A percentile compares a stretch with the other conserved stretches of the same genome.
These are phyloP conservation scores for Venturiaceae sp. DNA, from an alignment of 2,329 filamentous ascomycete genomes.

Conservation along the genomic window DNA sequence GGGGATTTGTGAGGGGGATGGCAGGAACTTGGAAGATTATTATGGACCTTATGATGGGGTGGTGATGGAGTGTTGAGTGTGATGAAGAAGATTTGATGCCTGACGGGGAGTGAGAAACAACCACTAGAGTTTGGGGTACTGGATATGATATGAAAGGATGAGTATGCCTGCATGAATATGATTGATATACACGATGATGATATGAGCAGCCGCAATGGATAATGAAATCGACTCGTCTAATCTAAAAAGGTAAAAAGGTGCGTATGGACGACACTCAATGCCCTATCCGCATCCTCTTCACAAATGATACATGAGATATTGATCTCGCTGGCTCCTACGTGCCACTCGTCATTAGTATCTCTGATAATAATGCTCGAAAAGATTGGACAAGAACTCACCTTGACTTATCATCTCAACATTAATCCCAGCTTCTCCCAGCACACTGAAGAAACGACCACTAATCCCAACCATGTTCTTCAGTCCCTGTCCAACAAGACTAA, in stretches of 20 bases:
- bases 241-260: constrained; percentile 95
- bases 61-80: background rate
- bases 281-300: constrained; percentile 73
- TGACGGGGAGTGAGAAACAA: no score
- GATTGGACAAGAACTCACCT: background rate
- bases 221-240: constrained; percentile 22
- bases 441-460: background rate
- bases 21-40: background rate
- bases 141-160: no score
- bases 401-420: constrained; percentile 4
- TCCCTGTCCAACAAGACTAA: background rate
- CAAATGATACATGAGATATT: constrained; percentile 1
- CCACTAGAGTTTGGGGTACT: no score
- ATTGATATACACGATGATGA: no score
- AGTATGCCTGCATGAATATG: no score
- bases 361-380: constrained; percentile 58
- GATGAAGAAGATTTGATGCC: no score
- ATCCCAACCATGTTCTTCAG: constrained; percentile 3
- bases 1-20: background rate
- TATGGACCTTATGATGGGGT: background rate
- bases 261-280: constrained; percentile 92
- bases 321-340: background rate
- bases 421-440: background rate
- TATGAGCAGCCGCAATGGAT: background rate
- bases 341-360: constrained; percentile 85